These are phyloP conservation scores for Acacia melanoxylon DNA, from an alignment of 306 rosid species.

Conservation along the genomic window DNA sequence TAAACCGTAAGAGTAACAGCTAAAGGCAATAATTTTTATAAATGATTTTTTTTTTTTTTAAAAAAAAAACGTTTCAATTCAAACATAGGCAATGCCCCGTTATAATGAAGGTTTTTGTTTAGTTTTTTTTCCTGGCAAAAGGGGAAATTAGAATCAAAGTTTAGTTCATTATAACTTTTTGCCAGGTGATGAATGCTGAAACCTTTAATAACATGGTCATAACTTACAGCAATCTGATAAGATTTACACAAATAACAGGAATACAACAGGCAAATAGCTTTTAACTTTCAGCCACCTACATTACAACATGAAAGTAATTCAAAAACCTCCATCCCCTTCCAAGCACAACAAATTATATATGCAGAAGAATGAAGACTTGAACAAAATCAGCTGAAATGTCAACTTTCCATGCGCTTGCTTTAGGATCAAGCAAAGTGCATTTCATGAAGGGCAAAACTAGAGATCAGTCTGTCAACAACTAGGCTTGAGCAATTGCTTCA, in stretches of 20 bases:
- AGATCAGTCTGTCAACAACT: slow-evolving; percentile 21
- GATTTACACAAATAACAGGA: background rate
- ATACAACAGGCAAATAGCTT: background rate
- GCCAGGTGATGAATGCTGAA: background rate
- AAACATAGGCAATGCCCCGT: no score
- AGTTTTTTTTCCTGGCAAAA: no score
- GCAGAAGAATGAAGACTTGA: background rate
- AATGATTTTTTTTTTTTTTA: no score
- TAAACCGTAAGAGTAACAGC: background rate
- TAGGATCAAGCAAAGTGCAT: slow-evolving; percentile 26
- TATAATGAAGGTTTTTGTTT: no score
- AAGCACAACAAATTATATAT: background rate
- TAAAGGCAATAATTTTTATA: no score
- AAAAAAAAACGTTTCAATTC: no score
- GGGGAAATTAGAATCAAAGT: no score
- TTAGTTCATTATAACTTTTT: no score
- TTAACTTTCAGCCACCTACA: background rate
- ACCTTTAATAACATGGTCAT: background rate
- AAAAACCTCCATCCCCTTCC: background rate
- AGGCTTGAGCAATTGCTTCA: slow-evolving; percentile 45
- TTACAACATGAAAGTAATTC: background rate
- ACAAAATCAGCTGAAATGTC: background rate
- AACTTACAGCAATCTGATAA: background rate
- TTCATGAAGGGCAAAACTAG: slow-evolving; percentile 15
- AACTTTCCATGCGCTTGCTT: slow-evolving; percentile 19